Base-by-base conservation (phyloP, 2,329 filamentous ascomycete genomes). In the Pseudopithomyces maydicus region DNA sequence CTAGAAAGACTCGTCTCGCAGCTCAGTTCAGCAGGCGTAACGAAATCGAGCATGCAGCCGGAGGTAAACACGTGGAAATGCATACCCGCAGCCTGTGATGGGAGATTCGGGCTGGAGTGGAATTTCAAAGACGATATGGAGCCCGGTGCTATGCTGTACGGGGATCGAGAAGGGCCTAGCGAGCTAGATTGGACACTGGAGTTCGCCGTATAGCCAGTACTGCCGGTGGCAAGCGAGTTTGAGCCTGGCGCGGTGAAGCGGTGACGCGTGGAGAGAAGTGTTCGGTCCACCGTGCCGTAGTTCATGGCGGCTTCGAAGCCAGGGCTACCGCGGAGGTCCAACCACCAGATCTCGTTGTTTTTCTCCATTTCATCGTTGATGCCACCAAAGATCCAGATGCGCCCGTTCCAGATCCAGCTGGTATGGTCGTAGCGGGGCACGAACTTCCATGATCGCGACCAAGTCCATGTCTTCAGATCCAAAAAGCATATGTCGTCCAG, bases 1-100 rank as follows among this genome's bases (percentile, higher is more conserved):
- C 92, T 91, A 0, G 92, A 97, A 20, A 99, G 77, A 19, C 93
- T 96, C 63, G 94, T 98, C 66, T 98, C 93, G 61, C 90, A 90
- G 61, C 94, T 94, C 1, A 93, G 93, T 15, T 92, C 90, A 1
- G 93, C 92, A 1, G 94, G 94, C 0, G 95, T 97, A 39, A 96
- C 90, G 71, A 99, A 94, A 73, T 99, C 95, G 35, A 99, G 86
- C 44, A 99, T 84, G 26, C 91, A 93, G 6, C 93, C 93, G 0
- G 94, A 97, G 7, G 92, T 94, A 74, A 96, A 97, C 42, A 94
- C 88, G 73, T 99, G 95, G 71, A 96, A 99, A 75, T 99, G 95
- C 56, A 90, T 94, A 15, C 95, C 95, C 3, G 92, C 90, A 46
- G 91, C 90, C 74, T 98, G 91, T 2, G 90, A 90, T 0, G 95